Base-by-base conservation (phyloP, 2,329 filamentous ascomycete genomes). In the Thielaviopsis musarum region DNA sequence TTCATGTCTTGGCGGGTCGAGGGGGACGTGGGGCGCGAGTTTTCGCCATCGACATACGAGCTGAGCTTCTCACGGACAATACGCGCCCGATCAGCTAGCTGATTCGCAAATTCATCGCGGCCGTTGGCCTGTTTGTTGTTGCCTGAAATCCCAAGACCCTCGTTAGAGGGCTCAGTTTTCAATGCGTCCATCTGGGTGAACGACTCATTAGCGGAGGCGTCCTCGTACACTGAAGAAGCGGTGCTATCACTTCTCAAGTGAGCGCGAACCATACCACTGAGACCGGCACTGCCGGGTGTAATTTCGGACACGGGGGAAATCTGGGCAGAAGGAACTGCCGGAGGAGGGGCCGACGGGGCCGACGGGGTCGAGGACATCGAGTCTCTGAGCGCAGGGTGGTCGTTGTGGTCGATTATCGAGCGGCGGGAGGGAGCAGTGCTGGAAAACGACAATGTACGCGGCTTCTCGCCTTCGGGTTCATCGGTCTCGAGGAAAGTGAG, bases 221-320 rank as follows among this genome's bases (percentile, higher is more conserved):
- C 59, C 26, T 80, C 81, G 64, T 88, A 89, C 26, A 93, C 77
- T 0, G 89, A 94, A 0, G 91, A 97, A 15, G 82, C 79, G 61
- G 84, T 85, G 71, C 91, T 97, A 63, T 85, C 82, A 38, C 82
- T 82, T 56, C 93, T 83, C 49, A 97, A 73, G 73, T 97, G 93
- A 63, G 91, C 85, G 34, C 86, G 82, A 53, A 95, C 84, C 75
- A 95, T 80, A 1, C 86, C 87, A 66, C 85, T 91, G 17, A 96
- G 75, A 0, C 88, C 89, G 19, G 73, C 73, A 26, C 57, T 56
- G 49, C 38, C 34, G 12, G 56, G 57, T 22, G 60, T 52, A 48
- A 52, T 49, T 24, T 59, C 57, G 21, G 60, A 61, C 12, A 67
- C 59, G 17, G 75, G 75, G 0, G 87, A 84, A 1, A 86, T 86